Conservation (phyloP, 345 rosid genomes). For the Boechera divaricarpa region DNA sequence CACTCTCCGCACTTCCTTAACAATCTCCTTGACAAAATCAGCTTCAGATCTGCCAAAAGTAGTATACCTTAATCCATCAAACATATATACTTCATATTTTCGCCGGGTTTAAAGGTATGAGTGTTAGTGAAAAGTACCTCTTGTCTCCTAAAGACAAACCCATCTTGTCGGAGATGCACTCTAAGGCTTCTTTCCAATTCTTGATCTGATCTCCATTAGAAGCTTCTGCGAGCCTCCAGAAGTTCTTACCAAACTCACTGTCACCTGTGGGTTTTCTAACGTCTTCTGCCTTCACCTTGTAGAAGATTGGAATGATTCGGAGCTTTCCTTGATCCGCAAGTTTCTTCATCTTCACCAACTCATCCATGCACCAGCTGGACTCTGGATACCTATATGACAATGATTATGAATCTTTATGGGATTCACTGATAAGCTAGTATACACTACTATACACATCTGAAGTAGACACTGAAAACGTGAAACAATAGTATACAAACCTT, state of each 20-base stretch:
- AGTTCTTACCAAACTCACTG: too few relatives aligned
- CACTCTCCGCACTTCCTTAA: conserved; percentile 16
- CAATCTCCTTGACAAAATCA: conserved; percentile 22
- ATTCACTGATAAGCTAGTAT: too few relatives aligned
- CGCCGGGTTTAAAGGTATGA: too few relatives aligned
- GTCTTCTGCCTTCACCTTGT: too few relatives aligned
- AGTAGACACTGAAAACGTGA: not conserved
- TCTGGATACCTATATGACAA: too few relatives aligned
- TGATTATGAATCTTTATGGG: too few relatives aligned
- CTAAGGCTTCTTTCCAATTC: not conserved
- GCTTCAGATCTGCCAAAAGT: conserved; percentile 33
- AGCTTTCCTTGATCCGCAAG: too few relatives aligned
- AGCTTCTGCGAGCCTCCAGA: not conserved
- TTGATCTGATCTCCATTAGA: conserved; percentile 2
- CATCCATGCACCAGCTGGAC: too few relatives aligned
- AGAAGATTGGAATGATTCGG: too few relatives aligned
- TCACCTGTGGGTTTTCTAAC: too few relatives aligned
- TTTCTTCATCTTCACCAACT: too few relatives aligned
- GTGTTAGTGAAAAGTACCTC: conserved; percentile 1
- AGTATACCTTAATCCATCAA: not conserved
- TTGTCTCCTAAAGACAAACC: not conserved
- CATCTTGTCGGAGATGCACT: not conserved
- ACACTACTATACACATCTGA: too few relatives aligned
- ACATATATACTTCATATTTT: not conserved
- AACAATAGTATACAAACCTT: not conserved